Conservation (phyloP, 257 asterid genomes). For the Solanum habrochaites region DNA sequence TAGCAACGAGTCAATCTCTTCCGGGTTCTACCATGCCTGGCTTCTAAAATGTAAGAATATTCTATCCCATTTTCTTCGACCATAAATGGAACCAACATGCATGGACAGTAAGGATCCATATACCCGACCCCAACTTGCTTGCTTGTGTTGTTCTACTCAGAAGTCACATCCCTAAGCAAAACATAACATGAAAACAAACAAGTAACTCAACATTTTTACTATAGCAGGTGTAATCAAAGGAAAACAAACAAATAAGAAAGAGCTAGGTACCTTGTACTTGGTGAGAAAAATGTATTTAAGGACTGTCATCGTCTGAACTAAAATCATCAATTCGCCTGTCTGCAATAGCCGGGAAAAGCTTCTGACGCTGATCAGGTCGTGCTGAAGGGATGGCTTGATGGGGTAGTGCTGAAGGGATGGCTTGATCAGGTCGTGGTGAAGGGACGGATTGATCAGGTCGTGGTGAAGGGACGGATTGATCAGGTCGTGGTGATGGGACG, state of each 20-base stretch:
- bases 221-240: background rate
- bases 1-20: background rate
- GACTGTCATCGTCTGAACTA: conserved; percentile 52
- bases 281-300: conserved; percentile 3
- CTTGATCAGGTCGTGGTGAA: background rate
- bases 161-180: background rate
- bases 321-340: conserved; percentile 58
- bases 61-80: background rate
- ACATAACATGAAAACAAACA: background rate
- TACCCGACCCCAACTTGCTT: background rate
- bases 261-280: background rate
- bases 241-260: background rate
- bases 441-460: background rate
- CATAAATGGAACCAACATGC: background rate
- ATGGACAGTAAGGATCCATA: background rate
- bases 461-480: background rate
- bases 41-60: background rate
- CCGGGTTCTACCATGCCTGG: background rate
- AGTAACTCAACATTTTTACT: background rate
- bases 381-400: background rate
- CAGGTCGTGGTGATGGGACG: background rate
- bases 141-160: background rate
- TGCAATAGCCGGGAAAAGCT: conserved; percentile 45
- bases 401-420: background rate
- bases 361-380: conserved; percentile 28